Percentiles rank a stretch among this genome's conserved stretches.
Conservation (phyloP, 2,329 filamentous ascomycete genomes). For the Monosporascus sp. region DNA sequence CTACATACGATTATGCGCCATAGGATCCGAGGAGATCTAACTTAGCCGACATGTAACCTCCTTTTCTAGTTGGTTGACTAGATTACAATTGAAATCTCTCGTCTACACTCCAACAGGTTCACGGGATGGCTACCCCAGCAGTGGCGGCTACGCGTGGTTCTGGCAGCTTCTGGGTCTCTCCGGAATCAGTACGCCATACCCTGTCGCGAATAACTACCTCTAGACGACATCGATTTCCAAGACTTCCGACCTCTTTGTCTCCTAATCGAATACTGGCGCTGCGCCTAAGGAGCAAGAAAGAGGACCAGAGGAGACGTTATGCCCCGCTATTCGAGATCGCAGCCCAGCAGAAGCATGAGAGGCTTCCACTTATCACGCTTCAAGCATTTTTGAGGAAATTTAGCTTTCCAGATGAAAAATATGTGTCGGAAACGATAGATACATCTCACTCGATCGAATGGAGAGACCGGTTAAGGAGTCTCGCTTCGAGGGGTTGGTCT, state of each 20-base stretch:
- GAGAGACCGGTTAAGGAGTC: constrained; percentile 24
- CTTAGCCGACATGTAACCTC: too few relatives aligned
- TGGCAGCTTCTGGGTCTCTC: constrained; percentile 7
- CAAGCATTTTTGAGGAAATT: constrained; percentile 19
- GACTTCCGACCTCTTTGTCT: constrained; percentile 6
- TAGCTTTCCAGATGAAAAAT: constrained; percentile 14
- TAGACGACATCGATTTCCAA: constrained; percentile 12
- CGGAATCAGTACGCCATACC: constrained; percentile 9
- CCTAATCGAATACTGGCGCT: constrained; percentile 22
- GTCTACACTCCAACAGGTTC: too few relatives aligned
- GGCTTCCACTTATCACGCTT: constrained; percentile 24
- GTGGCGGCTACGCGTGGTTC: neutral
- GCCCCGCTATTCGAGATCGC: constrained; percentile 6
- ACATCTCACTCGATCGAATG: constrained; percentile 21
- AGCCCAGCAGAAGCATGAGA: constrained; percentile 15
- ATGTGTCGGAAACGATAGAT: constrained; percentile 6
- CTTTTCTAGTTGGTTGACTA: too few relatives aligned
- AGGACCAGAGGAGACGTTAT: constrained; percentile 13
- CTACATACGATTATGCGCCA: neutral
- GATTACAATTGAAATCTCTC: too few relatives aligned
- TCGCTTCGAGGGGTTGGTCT: constrained; percentile 28
- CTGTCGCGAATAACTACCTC: constrained; percentile 19
- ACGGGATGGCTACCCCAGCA: neutral
- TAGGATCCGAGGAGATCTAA: neutral
- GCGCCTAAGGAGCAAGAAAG: constrained; percentile 15